Base-by-base conservation (phyloP, 164 flowering plant genomes). In the Macadamia integrifolia region DNA sequence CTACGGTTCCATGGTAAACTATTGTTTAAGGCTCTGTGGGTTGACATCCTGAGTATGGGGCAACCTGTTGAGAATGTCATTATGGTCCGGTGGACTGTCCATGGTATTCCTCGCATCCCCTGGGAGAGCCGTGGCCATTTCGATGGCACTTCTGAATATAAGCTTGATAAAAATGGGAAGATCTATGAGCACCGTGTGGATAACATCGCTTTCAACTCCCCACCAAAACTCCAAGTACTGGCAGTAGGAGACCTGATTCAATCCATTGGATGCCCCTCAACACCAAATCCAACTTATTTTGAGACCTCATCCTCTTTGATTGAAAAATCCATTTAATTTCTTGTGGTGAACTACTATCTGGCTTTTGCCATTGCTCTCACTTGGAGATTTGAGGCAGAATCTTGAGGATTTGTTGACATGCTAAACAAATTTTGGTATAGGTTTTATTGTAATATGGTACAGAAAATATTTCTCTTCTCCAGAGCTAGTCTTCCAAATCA, bases 61-160 rank as follows among this genome's bases (percentile, higher is more conserved):
- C 98, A 92, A 72, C 98, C 96, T 6, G 76, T 80, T 42, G 96
- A 88, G 70, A 84, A 71, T 53, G 75, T 80, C 72, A 84, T 92
- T 64, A 78, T 88, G 85, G 79, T 92, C 29, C 86, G 98, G 17
- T 90, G 94, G 94, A 87, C 88, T 9, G 80, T 86, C 61, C 89
- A 85, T 66, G 96, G 94, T 42, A 77, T 88, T 58, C 89, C 92
- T 28, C 81, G 96, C 44, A 87, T 92, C 23, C 88, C 87, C 28
- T 92, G 96, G 98, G 96, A 92, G 72, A 77, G 83, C 31, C 87
- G 72, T 61, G 90, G 93, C 50, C 86, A 90, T 11, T 92, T 88
- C 77, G 91, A 92, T 76, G 93, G 89, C 49, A 84, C 86, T 57
- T 92, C 98, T 3, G 82, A 82, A 67, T 92, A 90, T 76, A 90